A percentile compares a stretch with the other conserved stretches of the same genome.
These are phyloP conservation scores for Geotrichum klebahnii DNA, from an alignment of 1,139 yeast genomes.

Conservation along the genomic window DNA sequence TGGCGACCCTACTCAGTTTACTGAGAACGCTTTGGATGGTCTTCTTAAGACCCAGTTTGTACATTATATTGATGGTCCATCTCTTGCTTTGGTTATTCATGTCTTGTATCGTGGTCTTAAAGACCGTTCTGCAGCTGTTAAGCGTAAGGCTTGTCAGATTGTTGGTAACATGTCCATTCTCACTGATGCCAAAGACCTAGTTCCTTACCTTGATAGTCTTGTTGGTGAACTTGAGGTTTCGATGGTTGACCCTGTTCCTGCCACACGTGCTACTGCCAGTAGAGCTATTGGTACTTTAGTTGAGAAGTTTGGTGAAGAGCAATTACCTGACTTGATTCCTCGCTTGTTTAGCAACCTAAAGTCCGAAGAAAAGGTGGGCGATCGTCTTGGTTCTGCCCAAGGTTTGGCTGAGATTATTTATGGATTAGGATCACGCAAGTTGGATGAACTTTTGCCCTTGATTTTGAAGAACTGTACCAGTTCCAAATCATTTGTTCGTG, in stretches of 20 bases:
- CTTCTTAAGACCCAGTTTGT: slow-evolving; percentile 88
- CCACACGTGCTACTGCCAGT: slow-evolving; percentile 94
- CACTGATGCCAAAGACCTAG: slow-evolving; percentile 80
- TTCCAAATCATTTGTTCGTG: slow-evolving; percentile 68
- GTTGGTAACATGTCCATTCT: slow-evolving; percentile 97
- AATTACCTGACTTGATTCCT: slow-evolving; percentile 88
- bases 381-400: slow-evolving; percentile 95
- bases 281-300: slow-evolving; percentile 95
- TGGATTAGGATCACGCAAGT: slow-evolving; percentile 80
- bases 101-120: slow-evolving; percentile 94
- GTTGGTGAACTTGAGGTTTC: slow-evolving; percentile 83
- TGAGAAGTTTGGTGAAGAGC: slow-evolving; percentile 92
- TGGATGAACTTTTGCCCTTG: slow-evolving; percentile 82
- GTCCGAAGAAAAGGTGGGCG: slow-evolving; percentile 82
- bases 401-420: slow-evolving; percentile 90
- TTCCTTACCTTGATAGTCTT: slow-evolving; percentile 74
- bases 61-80: slow-evolving; percentile 97
- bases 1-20: slow-evolving; percentile 88
- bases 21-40: slow-evolving; percentile 83
- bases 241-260: slow-evolving; percentile 98
- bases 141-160: slow-evolving; percentile 93
- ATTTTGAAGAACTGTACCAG: slow-evolving; percentile 71
- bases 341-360: slow-evolving; percentile 70
- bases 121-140: slow-evolving; percentile 86
- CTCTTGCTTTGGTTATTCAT: slow-evolving; percentile 88